These are phyloP conservation scores for Nothopassalora personata DNA, from an alignment of 2,329 filamentous ascomycete species.

Conservation along the genomic window DNA sequence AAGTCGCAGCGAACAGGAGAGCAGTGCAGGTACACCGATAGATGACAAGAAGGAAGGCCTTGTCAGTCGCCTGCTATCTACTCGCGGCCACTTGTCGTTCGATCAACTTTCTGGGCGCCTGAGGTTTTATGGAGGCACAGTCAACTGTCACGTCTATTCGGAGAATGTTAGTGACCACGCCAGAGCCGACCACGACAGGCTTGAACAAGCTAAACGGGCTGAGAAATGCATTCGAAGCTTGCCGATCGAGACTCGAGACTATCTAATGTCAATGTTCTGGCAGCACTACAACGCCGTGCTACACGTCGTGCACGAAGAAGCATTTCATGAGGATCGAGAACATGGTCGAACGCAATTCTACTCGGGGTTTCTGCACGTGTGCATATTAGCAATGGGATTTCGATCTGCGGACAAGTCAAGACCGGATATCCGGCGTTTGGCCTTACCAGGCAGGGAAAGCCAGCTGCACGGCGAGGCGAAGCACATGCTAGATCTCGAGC, in stretches of 20 bases:
- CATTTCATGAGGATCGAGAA: slow-evolving; percentile 23
- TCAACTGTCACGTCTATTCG: slow-evolving; percentile 24
- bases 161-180: slow-evolving; percentile 18
- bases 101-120: slow-evolving; percentile 23
- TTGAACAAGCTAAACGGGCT: slow-evolving; percentile 21
- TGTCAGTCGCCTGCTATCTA: slow-evolving; percentile 21
- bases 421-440: slow-evolving; percentile 22
- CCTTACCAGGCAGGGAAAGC: slow-evolving; percentile 22
- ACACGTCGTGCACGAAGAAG: slow-evolving; percentile 24
- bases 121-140: slow-evolving; percentile 24
- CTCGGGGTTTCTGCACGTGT: slow-evolving; percentile 26
- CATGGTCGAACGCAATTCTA: slow-evolving; percentile 22
- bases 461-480: slow-evolving; percentile 25
- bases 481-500: slow-evolving; percentile 26
- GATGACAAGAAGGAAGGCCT: slow-evolving; percentile 23
- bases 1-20: slow-evolving; percentile 12
- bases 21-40: slow-evolving; percentile 15
- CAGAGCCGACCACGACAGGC: slow-evolving; percentile 9
- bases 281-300: slow-evolving; percentile 25
- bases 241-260: slow-evolving; percentile 23
- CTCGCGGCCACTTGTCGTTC: slow-evolving; percentile 24
- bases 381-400: slow-evolving; percentile 25
- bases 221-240: slow-evolving; percentile 22
- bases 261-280: slow-evolving; percentile 26
- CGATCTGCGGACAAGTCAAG: slow-evolving; percentile 23